phyloP scores from a whole-genome alignment of 208 protist genomes.

The Angomonas desouzai region DNA sequence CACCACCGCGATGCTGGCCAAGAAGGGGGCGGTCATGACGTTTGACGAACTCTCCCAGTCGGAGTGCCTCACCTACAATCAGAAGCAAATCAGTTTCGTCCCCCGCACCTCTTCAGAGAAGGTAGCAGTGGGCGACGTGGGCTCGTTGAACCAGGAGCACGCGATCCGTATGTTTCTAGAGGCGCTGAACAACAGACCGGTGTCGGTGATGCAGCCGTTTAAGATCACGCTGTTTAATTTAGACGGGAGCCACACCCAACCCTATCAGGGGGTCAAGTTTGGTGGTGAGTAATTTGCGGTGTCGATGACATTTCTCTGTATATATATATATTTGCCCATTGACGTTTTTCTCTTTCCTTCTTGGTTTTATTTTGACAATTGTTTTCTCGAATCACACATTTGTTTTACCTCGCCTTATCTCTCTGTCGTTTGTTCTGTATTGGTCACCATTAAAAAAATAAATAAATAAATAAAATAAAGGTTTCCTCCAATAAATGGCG shows the following conservation, averaged over 20 bases:
- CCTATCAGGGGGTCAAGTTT: constrained; percentile 88
- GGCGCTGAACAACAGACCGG: constrained; percentile 39
- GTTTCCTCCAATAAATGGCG: neutral
- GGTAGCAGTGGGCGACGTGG: constrained; percentile 58
- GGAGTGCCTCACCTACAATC: constrained; percentile 44
- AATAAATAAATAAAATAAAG: too few relatives aligned
- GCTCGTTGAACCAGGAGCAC: constrained; percentile 65
- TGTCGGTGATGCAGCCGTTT: constrained; percentile 63
- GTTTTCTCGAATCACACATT: too few relatives aligned
- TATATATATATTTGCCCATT: too few relatives aligned
- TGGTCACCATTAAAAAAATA: neutral
- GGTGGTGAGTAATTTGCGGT: constrained; percentile 65
- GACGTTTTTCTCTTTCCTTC: constrained; percentile 11
- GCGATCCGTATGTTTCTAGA: constrained; percentile 70
- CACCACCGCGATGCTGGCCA: constrained; percentile 66
- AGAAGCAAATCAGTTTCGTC: constrained; percentile 32
- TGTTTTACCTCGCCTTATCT: too few relatives aligned
- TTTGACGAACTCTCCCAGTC: constrained; percentile 76
- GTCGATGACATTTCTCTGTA: too few relatives aligned
- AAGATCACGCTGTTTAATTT: constrained; percentile 87
- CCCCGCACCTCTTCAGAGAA: constrained; percentile 27
- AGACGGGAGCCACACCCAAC: constrained; percentile 62
- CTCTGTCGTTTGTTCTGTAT: too few relatives aligned
- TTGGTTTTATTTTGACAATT: neutral
- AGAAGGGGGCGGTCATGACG: constrained; percentile 83